Base-by-base conservation (phyloP, 768 basidiomycete genomes). In the Tephrocybe sp. region DNA sequence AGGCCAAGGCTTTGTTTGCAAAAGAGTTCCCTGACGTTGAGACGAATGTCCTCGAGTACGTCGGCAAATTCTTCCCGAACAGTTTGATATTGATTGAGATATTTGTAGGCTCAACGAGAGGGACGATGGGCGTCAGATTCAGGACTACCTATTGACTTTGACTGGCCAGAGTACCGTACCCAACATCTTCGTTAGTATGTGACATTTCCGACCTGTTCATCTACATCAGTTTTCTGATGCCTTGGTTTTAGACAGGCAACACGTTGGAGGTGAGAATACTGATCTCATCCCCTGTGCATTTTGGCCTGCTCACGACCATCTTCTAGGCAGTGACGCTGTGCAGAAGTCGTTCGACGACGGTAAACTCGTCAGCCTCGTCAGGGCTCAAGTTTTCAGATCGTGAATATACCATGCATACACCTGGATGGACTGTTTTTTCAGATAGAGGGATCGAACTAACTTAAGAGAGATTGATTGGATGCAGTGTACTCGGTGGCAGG, bases 81-180 rank as follows among this genome's bases (percentile, higher is more conserved):
- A 34, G 28, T 32, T 41, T 24, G 14, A 49, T 26, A 12, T 10
- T 28, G 15, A 36, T 4, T 4, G 15, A n/a, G 15, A 36, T 54
- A 30, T 3, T 43, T 20, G 18, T 24, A 87, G 88, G 63, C 69
- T 91, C 42, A 84, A 90, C 64, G 55, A 73, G 44, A 69, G 69
- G 25, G 71, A 80, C 0, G 84, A 92, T 32, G 87, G 81, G 9
- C 15, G 54, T 15, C 81, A 61, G 0, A 88, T 92, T 50, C 90
- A 93, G 62, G 59, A 67, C 18, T 91, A 90, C 59, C 73, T 93
- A 3, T 18, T 10, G 2, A 48, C 77, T 58, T 86, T 83, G 76
- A 88, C 87, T 0, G 76, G 75, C 0, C 90, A 87, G 58, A 66
- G 79, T 18, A 86, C 85, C 10, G 90, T 93, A 4, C 90, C 90